phyloP scores from a whole-genome alignment of 495 filamentous ascomycete genomes.

The Pseudevernia furfuracea region DNA sequence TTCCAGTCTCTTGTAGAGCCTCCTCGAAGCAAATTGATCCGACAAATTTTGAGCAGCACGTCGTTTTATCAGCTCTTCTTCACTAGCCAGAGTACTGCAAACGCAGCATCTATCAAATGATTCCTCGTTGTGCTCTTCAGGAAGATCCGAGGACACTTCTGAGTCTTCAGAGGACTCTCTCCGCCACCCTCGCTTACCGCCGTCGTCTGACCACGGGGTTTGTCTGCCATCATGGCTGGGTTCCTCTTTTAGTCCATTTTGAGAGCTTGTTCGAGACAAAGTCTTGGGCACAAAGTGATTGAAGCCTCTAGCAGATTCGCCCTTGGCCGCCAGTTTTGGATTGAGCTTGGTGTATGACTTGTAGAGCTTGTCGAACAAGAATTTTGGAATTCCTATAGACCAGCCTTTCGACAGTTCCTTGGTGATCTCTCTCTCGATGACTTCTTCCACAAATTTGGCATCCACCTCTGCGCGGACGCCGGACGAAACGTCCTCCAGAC shows the following conservation, averaged over 20 bases:
- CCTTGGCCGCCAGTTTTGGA: neutral
- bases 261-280: neutral
- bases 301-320: neutral
- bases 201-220: neutral
- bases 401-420: neutral
- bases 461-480: too few relatives aligned
- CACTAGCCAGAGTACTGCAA: too few relatives aligned
- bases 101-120: too few relatives aligned
- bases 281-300: neutral
- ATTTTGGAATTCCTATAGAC: neutral
- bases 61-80: too few relatives aligned
- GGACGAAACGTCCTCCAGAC: too few relatives aligned
- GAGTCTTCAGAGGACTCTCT: neutral
- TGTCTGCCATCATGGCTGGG: neutral
- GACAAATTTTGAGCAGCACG: too few relatives aligned
- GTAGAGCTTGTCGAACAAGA: neutral
- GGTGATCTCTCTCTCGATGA: too few relatives aligned
- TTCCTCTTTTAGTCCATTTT: neutral
- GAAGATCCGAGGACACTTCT: neutral
- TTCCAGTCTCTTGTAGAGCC: too few relatives aligned
- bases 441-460: too few relatives aligned
- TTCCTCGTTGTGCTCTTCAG: too few relatives aligned
- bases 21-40: too few relatives aligned
- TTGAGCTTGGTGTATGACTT: neutral
- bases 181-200: neutral